These are phyloP conservation scores for Leishmania tarentolae DNA, from an alignment of 208 protist species.

Conservation along the genomic window DNA sequence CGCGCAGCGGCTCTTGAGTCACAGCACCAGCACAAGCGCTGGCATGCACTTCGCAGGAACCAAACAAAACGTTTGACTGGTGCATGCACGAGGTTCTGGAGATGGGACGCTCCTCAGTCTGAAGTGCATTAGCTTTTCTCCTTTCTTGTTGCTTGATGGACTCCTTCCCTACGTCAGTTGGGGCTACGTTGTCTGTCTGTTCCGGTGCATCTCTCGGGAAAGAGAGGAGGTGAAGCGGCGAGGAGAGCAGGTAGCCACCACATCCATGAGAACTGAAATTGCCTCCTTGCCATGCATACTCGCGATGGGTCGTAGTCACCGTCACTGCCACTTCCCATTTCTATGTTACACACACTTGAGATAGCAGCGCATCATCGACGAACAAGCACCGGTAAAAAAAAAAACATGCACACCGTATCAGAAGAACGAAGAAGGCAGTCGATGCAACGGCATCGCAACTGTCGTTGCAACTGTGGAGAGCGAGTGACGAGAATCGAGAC, in stretches of 20 bases:
- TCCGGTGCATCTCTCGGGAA: neutral
- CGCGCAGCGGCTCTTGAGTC: neutral
- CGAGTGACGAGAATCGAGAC: neutral
- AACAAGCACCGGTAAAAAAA: no score
- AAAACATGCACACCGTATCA: neutral
- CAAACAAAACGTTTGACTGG: neutral
- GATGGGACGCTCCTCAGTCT: neutral
- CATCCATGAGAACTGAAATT: neutral
- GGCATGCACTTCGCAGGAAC: neutral
- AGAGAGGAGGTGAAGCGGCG: no score
- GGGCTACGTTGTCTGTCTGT: neutral
- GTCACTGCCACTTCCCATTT: neutral
- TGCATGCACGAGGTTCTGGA: neutral
- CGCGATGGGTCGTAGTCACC: neutral
- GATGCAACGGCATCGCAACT: neutral
- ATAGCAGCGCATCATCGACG: neutral
- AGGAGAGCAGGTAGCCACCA: neutral
- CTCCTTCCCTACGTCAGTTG: neutral
- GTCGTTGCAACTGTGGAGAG: neutral
- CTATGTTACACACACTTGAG: neutral
- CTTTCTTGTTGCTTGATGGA: neutral
- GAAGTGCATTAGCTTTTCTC: neutral
- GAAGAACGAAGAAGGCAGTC: neutral
- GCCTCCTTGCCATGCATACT: neutral
- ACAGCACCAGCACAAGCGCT: neutral